These are phyloP conservation scores for Diaporthe nobilis DNA, from an alignment of 2,329 filamentous ascomycete species.

Conservation along the genomic window DNA sequence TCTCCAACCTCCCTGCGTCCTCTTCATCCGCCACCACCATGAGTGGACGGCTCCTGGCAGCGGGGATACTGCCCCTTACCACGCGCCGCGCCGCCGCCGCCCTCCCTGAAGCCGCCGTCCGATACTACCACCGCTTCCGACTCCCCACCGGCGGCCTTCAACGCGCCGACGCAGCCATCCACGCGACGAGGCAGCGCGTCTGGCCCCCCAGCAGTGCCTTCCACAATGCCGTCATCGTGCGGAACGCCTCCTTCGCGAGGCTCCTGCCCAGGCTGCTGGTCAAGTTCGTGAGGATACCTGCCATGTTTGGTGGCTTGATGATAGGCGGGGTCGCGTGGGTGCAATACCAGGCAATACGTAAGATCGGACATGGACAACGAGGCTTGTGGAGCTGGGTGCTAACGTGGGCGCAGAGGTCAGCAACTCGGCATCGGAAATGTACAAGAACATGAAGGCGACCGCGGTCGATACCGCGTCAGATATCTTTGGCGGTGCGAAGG, in stretches of 20 bases:
- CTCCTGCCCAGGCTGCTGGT: constrained; percentile 88
- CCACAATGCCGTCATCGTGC: constrained; percentile 80
- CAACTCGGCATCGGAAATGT: constrained; percentile 82
- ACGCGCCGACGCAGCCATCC: constrained; percentile 73
- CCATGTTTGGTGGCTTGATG: constrained; percentile 90
- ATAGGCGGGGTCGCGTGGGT: constrained; percentile 91
- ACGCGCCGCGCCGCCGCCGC: constrained; percentile 72
- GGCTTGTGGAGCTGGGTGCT: constrained; percentile 37
- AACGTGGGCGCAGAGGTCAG: constrained; percentile 72
- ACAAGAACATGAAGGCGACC: constrained; percentile 80
- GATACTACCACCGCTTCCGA: constrained; percentile 71
- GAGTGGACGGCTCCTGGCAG: constrained; percentile 83
- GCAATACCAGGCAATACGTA: constrained; percentile 94
- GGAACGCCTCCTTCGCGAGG: constrained; percentile 75
- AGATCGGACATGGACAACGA: constrained; percentile 48
- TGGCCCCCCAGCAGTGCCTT: constrained; percentile 89
- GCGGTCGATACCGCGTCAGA: constrained; percentile 77
- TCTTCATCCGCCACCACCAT: constrained; percentile 58
- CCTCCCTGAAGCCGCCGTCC: constrained; percentile 56
- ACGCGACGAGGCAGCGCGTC: constrained; percentile 73
- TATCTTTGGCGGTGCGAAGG: constrained; percentile 79
- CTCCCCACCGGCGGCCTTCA: constrained; percentile 79
- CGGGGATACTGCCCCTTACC: constrained; percentile 74
- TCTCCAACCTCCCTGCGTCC: constrained; percentile 32
- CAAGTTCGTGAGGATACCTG: constrained; percentile 89